Conservation (phyloP, 1,139 yeast genomes). For the Sugiyamaella castrensis region DNA sequence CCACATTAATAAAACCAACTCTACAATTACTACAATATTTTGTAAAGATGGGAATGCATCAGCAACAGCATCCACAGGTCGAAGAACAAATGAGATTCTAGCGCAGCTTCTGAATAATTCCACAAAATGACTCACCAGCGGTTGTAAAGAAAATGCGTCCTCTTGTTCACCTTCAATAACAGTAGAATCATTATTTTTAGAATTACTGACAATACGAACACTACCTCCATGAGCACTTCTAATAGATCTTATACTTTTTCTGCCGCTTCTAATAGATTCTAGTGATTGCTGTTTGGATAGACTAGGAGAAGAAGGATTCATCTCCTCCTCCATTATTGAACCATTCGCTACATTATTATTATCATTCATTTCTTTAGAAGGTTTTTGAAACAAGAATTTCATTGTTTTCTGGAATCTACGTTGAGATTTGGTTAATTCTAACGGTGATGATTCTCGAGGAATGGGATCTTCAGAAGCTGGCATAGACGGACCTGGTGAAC, state of each 20-base stretch:
- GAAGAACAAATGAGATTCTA: slow-evolving; percentile 28
- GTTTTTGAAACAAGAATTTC: slow-evolving; percentile 22
- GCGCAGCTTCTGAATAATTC: slow-evolving; percentile 27
- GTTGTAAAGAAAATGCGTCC: slow-evolving; percentile 10
- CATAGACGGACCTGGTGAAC: not conserved
- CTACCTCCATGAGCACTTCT: too few species aligned
- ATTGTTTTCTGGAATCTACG: slow-evolving; percentile 23
- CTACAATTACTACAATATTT: slow-evolving; percentile 31
- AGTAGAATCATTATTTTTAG: too few species aligned
- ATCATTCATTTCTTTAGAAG: too few species aligned
- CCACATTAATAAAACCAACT: slow-evolving; percentile 35
- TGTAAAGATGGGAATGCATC: slow-evolving; percentile 30
- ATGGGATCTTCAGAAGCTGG: slow-evolving; percentile 2
- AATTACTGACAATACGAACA: too few species aligned
- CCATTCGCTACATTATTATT: too few species aligned
- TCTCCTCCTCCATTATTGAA: too few species aligned
- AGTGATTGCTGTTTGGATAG: too few species aligned
- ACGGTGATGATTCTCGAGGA: slow-evolving; percentile 11
- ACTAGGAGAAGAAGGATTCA: too few species aligned
- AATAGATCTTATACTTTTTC: too few species aligned
- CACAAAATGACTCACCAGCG: slow-evolving; percentile 21
- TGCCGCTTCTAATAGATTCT: too few species aligned
- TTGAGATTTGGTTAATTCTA: slow-evolving; percentile 14
- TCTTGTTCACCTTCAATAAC: not conserved
- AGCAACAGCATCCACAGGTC: slow-evolving; percentile 33